Percentiles rank a stretch among this genome's conserved stretches.
Conservation (phyloP, 768 basidiomycete genomes). For the Pleurotus cornucopiae region DNA sequence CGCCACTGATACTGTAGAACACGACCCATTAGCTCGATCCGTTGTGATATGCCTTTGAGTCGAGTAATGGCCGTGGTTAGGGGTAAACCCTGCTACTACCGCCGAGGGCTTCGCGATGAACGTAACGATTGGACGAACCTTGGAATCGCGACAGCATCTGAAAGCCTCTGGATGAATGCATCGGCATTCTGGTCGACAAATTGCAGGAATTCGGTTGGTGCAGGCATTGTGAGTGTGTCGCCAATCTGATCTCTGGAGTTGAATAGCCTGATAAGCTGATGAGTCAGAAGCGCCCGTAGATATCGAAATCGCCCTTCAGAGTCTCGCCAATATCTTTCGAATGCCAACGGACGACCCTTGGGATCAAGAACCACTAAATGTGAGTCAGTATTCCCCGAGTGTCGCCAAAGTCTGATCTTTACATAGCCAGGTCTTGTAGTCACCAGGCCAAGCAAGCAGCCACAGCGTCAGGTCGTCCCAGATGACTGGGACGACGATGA, state of each 20-base stretch:
- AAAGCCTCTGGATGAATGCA: conserved; percentile 72
- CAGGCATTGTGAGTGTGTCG: conserved; percentile 31
- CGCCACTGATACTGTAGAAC: conserved; percentile 57
- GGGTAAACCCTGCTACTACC: background rate
- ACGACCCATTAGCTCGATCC: background rate
- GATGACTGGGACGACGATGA: conserved; percentile 63
- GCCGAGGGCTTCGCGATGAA: background rate
- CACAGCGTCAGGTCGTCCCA: conserved; percentile 13
- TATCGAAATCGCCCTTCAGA: no score
- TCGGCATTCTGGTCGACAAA: conserved; percentile 68
- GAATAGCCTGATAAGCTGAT: no score
- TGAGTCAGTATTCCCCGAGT: no score
- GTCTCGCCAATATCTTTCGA: background rate
- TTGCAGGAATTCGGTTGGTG: conserved; percentile 42
- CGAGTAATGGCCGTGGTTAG: no score
- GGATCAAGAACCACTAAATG: background rate
- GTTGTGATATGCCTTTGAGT: background rate
- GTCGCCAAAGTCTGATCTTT: no score
- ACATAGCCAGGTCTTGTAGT: no score
- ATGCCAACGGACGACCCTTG: conserved; percentile 5
- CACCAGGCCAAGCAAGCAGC: background rate
- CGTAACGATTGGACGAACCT: conserved; percentile 35
- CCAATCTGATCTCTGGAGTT: no score
- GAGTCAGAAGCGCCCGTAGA: no score
- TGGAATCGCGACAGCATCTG: conserved; percentile 81